Evolutionary conservation across 441 rosid genomes (phyloP).

Genomic region (Gossypium lobatum): DNA sequence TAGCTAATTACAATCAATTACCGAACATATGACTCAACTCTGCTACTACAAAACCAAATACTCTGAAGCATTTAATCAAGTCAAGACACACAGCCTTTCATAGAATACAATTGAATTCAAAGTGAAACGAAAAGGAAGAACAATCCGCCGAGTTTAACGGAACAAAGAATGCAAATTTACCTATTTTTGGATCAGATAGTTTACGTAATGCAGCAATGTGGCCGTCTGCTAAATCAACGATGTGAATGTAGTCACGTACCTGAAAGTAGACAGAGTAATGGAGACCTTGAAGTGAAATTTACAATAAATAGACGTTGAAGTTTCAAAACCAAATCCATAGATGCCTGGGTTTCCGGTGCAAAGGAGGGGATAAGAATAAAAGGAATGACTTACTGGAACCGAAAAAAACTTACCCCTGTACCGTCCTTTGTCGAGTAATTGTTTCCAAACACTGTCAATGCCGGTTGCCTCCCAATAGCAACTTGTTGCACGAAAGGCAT

Average conservation of each 20-base stretch:
- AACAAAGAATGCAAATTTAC: slow-evolving; percentile 28
- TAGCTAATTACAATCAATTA: not conserved
- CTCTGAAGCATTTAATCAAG: not conserved
- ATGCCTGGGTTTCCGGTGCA: too few species aligned
- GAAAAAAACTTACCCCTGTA: slow-evolving; percentile 68
- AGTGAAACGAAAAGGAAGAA: not conserved
- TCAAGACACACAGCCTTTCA: not conserved
- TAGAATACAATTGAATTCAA: not conserved
- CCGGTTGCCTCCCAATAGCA: slow-evolving; percentile 75
- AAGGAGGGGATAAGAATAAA: too few species aligned
- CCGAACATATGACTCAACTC: not conserved
- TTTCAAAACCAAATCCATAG: not conserved
- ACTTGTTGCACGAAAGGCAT: slow-evolving; percentile 97
- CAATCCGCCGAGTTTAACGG: not conserved
- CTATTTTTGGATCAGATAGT: slow-evolving; percentile 52
- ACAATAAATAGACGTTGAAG: too few species aligned
- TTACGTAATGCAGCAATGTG: slow-evolving; percentile 85
- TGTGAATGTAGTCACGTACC: slow-evolving; percentile 98
- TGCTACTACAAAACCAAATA: not conserved
- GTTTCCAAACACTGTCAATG: slow-evolving; percentile 68
- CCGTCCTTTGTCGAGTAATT: slow-evolving; percentile 87
- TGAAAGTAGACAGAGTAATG: slow-evolving; percentile 24
- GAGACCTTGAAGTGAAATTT: not conserved
- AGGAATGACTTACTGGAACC: not conserved
- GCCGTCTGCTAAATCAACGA: slow-evolving; percentile 85